phyloP scores from a whole-genome alignment of 2,329 filamentous ascomycete species.

The Massarina eburnea region DNA sequence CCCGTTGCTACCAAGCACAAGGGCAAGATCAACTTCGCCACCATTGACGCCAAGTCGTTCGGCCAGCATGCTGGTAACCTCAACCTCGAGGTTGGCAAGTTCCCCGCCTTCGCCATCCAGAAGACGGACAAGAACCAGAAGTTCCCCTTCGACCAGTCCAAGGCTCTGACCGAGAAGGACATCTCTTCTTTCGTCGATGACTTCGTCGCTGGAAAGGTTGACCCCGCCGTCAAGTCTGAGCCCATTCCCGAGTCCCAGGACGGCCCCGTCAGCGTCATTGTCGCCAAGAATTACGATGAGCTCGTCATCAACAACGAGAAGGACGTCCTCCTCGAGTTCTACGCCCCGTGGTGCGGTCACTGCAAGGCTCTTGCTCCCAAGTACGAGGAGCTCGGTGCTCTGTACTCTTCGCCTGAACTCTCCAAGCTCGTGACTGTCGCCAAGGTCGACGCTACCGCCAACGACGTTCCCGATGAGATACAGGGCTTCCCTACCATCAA shows the following conservation, averaged over 20 bases:
- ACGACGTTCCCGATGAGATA: slow-evolving; percentile 96
- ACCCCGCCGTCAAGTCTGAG: slow-evolving; percentile 98
- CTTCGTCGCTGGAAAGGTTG: slow-evolving; percentile 82
- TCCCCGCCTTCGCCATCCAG: slow-evolving; percentile 97
- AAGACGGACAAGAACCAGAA: slow-evolving; percentile 94
- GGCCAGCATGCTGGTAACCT: slow-evolving; percentile 95
- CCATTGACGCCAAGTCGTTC: slow-evolving; percentile 91
- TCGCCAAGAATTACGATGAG: slow-evolving; percentile 91
- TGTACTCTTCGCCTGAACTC: slow-evolving; percentile 56
- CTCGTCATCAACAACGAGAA: slow-evolving; percentile 91
- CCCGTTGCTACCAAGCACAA: slow-evolving; percentile 87
- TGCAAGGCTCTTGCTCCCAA: slow-evolving; percentile 70
- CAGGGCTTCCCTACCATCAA: slow-evolving; percentile 99
- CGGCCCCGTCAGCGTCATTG: slow-evolving; percentile 81
- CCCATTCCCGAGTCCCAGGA: slow-evolving; percentile 92
- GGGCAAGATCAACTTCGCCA: slow-evolving; percentile 95
- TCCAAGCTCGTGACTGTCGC: slow-evolving; percentile 65
- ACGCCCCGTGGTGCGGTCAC: slow-evolving; percentile 81
- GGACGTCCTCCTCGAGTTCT: slow-evolving; percentile 98
- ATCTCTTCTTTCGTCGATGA: slow-evolving; percentile 84
- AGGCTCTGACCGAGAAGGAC: slow-evolving; percentile 71
- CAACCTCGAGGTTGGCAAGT: slow-evolving; percentile 93
- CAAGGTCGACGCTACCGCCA: slow-evolving; percentile 95
- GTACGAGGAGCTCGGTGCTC: slow-evolving; percentile 64
- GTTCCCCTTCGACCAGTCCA: slow-evolving; percentile 87